These are phyloP conservation scores for Colletotrichum godetiae DNA, from an alignment of 2,329 filamentous ascomycete species.

Conservation along the genomic window DNA sequence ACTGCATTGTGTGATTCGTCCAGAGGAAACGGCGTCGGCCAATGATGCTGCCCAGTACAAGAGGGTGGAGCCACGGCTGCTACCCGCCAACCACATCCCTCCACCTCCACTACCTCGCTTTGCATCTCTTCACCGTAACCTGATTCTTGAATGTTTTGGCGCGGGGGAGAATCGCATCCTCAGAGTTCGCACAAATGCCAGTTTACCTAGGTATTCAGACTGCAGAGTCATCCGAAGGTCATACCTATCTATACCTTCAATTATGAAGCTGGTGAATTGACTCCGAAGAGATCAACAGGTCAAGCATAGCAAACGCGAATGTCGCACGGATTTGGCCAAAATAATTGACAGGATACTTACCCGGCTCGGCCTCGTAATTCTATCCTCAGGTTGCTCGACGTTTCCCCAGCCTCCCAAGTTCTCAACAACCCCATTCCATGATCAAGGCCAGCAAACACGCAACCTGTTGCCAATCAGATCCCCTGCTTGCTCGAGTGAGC, in stretches of 20 bases:
- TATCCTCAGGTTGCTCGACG: neutral
- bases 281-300: neutral
- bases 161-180: too few relatives aligned
- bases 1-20: neutral
- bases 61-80: neutral
- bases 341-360: neutral
- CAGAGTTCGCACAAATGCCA: neutral
- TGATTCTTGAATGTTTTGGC: too few relatives aligned
- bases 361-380: neutral
- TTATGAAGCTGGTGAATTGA: neutral
- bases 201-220: too few relatives aligned
- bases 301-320: neutral
- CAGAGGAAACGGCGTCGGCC: neutral
- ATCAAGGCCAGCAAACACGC: constrained; percentile 33
- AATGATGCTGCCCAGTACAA: neutral
- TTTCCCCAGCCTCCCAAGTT: constrained; percentile 15
- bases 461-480: constrained; percentile 29
- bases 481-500: constrained; percentile 12
- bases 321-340: neutral
- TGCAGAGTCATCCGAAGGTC: neutral
- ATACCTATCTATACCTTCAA: neutral
- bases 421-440: constrained; percentile 22
- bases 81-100: constrained; percentile 1
- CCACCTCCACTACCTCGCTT: neutral
- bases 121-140: neutral